A percentile compares a stretch with the other conserved stretches of the same genome.
These are phyloP conservation scores for Trichosanthes cucumerina DNA, from an alignment of 306 rosid species.

Conservation along the genomic window DNA sequence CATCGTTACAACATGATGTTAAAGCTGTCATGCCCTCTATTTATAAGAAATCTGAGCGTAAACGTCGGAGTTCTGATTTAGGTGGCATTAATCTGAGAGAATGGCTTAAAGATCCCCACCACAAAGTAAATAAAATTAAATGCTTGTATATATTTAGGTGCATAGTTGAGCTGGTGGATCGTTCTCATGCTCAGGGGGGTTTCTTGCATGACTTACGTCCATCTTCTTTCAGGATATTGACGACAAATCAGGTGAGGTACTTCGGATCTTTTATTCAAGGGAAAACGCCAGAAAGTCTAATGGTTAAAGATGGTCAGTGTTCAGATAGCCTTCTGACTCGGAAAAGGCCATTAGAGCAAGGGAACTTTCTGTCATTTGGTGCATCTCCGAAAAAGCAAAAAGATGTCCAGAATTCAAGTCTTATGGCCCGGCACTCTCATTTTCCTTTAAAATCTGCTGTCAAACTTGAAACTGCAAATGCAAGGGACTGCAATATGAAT, in stretches of 20 bases:
- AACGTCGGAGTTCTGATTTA: constrained; percentile 27
- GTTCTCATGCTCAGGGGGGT: constrained; percentile 51
- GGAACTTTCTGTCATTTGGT: constrained; percentile 24
- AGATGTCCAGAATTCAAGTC: constrained; percentile 26
- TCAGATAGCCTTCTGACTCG: constrained; percentile 25
- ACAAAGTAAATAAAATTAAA: constrained; percentile 43
- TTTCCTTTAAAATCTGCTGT: constrained; percentile 26
- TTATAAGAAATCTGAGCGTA: constrained; percentile 15
- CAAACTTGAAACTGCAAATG: constrained; percentile 25
- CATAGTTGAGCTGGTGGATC: constrained; percentile 65
- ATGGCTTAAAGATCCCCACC: constrained; percentile 52
- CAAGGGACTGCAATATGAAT: constrained; percentile 26
- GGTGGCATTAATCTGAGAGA: constrained; percentile 65
- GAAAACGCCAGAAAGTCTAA: constrained; percentile 24
- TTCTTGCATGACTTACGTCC: constrained; percentile 57
- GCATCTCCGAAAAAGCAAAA: constrained; percentile 49
- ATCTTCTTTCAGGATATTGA: constrained; percentile 49
- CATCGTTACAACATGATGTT: constrained; percentile 19
- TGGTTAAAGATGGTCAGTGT: constrained; percentile 34
- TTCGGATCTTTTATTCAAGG: constrained; percentile 36
- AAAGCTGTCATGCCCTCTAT: constrained; percentile 30
- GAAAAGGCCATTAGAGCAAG: constrained; percentile 50
- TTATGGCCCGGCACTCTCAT: constrained; percentile 27
- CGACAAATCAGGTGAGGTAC: constrained; percentile 52
- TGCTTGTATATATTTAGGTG: constrained; percentile 54